Evolutionary conservation across 805 yeast genomes (phyloP).

Genomic region (Metschnikowia arizonensis): DNA sequence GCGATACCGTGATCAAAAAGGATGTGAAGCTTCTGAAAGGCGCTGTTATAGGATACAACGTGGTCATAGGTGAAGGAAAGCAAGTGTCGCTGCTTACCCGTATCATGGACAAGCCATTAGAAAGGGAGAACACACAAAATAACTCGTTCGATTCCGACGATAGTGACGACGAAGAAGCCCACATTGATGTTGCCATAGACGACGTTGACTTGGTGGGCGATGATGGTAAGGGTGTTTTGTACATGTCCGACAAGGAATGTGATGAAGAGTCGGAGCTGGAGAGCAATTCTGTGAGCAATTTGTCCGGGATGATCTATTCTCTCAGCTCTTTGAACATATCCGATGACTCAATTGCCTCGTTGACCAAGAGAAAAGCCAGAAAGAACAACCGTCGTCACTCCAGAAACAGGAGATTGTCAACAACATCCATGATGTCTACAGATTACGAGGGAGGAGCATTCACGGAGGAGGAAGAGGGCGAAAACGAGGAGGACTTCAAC

Average conservation of each 20-base stretch:
- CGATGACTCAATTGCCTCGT: slow-evolving; percentile 56
- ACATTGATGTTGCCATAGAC: slow-evolving; percentile 15
- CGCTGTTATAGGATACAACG: slow-evolving; percentile 74
- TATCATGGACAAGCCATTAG: slow-evolving; percentile 48
- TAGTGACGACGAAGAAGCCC: slow-evolving; percentile 30
- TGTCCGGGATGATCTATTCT: slow-evolving; percentile 44
- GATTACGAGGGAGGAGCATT: slow-evolving; percentile 42
- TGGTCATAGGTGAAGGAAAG: slow-evolving; percentile 54
- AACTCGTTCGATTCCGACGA: slow-evolving; percentile 35
- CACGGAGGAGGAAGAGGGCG: slow-evolving; percentile 31
- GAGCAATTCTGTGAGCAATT: slow-evolving; percentile 32
- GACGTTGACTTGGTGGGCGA: slow-evolving; percentile 40
- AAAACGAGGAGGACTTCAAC: slow-evolving; percentile 66
- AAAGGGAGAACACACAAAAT: slow-evolving; percentile 26
- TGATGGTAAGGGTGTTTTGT: slow-evolving; percentile 48
- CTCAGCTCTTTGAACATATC: slow-evolving; percentile 47
- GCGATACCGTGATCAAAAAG: slow-evolving; percentile 50
- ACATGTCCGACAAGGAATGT: slow-evolving; percentile 43
- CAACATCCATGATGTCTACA: slow-evolving; percentile 39
- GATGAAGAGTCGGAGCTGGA: slow-evolving; percentile 37
- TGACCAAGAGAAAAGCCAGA: slow-evolving; percentile 44
- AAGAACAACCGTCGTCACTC: slow-evolving; percentile 24
- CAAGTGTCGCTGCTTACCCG: slow-evolving; percentile 48
- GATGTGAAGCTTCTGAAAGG: slow-evolving; percentile 60
- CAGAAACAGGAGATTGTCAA: slow-evolving; percentile 31